These are phyloP conservation scores for Fusarium newnesense DNA, from an alignment of 2,329 filamentous ascomycete species.

Conservation along the genomic window DNA sequence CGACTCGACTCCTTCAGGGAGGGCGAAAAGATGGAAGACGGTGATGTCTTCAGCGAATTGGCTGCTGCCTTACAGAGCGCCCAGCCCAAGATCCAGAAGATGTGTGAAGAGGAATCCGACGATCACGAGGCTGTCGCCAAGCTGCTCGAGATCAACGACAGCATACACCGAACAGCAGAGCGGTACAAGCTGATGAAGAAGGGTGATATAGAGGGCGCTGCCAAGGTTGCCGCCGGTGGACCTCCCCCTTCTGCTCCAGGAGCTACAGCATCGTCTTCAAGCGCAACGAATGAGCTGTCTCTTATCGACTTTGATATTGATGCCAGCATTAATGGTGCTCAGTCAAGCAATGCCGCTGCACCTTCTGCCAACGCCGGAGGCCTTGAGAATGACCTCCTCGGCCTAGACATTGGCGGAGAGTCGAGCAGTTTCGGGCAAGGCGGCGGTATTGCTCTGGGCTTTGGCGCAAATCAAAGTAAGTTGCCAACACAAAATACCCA, in stretches of 20 bases:
- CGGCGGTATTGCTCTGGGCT: conserved; percentile 86
- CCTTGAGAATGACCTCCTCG: conserved; percentile 90
- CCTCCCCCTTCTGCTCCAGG: conserved; percentile 62
- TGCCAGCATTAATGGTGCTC: conserved; percentile 56
- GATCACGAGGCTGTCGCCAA: conserved; percentile 96
- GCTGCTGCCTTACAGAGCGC: conserved; percentile 89
- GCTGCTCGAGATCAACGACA: conserved; percentile 96
- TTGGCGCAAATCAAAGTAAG: conserved; percentile 75
- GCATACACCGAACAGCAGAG: conserved; percentile 96
- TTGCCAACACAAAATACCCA: conserved; percentile 15
- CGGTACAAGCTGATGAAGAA: conserved; percentile 96
- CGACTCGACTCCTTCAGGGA: conserved; percentile 85
- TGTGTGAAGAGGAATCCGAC: conserved; percentile 99
- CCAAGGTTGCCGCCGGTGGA: conserved; percentile 84
- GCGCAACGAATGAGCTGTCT: conserved; percentile 77
- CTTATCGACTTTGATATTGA: conserved; percentile 89
- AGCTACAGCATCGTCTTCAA: conserved; percentile 63
- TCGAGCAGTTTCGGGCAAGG: conserved; percentile 73
- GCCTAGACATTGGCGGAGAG: conserved; percentile 79
- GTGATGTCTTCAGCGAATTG: conserved; percentile 82
- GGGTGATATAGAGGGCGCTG: conserved; percentile 86
- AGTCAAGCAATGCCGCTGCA: conserved; percentile 42
- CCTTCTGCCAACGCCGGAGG: conserved; percentile 65
- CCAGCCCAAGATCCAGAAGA: conserved; percentile 98
- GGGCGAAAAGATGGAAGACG: conserved; percentile 79